Conservation (phyloP, 176 grass and related monocot species). For the Musa schizocarpa region DNA sequence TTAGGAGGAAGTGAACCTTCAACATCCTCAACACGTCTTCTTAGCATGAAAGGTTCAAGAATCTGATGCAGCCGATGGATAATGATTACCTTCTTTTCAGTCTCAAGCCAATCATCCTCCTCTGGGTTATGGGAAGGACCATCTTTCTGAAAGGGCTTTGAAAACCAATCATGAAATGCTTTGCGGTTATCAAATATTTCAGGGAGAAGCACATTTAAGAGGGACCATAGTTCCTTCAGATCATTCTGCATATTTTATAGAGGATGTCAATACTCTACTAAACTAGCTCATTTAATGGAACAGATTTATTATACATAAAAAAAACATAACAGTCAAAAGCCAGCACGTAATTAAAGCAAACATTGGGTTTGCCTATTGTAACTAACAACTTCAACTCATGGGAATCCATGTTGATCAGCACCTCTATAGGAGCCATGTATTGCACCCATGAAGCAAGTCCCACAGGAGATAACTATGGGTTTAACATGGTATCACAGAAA, state of each 20-base stretch:
- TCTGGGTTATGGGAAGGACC: constrained; percentile 42
- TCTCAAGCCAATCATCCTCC: constrained; percentile 97
- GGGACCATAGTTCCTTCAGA: constrained; percentile 98
- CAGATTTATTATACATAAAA: neutral
- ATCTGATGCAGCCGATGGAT: constrained; percentile 98
- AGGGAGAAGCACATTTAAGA: constrained; percentile 86
- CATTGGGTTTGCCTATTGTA: too few species aligned
- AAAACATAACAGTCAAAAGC: too few species aligned
- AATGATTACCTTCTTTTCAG: constrained; percentile 97
- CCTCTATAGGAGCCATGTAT: too few species aligned
- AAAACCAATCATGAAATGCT: constrained; percentile 99
- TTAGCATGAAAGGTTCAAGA: constrained; percentile 97
- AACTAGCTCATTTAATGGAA: too few species aligned
- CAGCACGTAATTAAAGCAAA: too few species aligned
- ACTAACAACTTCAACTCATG: too few species aligned
- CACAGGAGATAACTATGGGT: too few species aligned
- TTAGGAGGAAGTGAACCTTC: constrained; percentile 96
- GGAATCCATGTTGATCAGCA: too few species aligned
- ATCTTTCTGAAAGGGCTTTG: constrained; percentile 84
- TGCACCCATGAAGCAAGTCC: too few species aligned
- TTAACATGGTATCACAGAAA: too few species aligned
- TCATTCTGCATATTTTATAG: constrained; percentile 55
- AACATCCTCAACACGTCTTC: constrained; percentile 93
- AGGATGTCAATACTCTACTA: too few species aligned
- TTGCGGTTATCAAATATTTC: constrained; percentile 98